Evolutionary conservation across 495 filamentous ascomycete species (phyloP).

Genomic region (Elasticomyces elasticus): DNA sequence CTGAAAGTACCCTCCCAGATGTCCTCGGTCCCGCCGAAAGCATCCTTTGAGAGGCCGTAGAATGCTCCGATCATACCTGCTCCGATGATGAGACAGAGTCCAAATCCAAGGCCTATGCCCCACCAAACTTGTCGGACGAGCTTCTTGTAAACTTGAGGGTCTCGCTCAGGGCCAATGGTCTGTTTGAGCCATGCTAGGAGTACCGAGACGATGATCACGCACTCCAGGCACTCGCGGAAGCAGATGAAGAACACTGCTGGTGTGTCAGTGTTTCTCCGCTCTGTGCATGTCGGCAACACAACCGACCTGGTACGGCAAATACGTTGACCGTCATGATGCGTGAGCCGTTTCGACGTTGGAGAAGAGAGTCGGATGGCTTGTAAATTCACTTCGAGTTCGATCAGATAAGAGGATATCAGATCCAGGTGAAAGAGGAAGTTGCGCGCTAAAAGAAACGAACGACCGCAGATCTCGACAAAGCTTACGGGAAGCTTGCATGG

Average conservation of each 20-base stretch:
- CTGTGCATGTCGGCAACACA: not conserved
- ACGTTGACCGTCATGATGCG: constrained; percentile 43
- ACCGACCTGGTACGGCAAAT: constrained; percentile 48
- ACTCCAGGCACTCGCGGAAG: constrained; percentile 77
- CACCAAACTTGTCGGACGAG: constrained; percentile 68
- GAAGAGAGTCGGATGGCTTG: too few species aligned
- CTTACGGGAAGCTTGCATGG: not conserved
- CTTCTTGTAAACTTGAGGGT: constrained; percentile 51
- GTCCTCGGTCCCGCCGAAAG: constrained; percentile 55
- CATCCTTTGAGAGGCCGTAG: constrained; percentile 57
- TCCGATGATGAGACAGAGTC: constrained; percentile 59
- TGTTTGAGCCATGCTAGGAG: constrained; percentile 75
- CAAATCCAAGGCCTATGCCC: constrained; percentile 52
- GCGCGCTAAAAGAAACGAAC: not conserved
- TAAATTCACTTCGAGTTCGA: not conserved
- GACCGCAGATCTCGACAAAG: too few species aligned
- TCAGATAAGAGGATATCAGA: not conserved
- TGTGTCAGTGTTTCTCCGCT: constrained; percentile 2
- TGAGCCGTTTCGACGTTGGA: not conserved
- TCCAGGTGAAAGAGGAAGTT: not conserved
- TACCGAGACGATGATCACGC: constrained; percentile 70
- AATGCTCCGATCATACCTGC: constrained; percentile 70
- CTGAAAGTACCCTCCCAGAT: constrained; percentile 72
- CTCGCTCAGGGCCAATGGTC: constrained; percentile 51
- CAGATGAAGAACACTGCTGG: constrained; percentile 69